Base-by-base conservation (phyloP, 305 asterid species). In the Rubia occidens region DNA sequence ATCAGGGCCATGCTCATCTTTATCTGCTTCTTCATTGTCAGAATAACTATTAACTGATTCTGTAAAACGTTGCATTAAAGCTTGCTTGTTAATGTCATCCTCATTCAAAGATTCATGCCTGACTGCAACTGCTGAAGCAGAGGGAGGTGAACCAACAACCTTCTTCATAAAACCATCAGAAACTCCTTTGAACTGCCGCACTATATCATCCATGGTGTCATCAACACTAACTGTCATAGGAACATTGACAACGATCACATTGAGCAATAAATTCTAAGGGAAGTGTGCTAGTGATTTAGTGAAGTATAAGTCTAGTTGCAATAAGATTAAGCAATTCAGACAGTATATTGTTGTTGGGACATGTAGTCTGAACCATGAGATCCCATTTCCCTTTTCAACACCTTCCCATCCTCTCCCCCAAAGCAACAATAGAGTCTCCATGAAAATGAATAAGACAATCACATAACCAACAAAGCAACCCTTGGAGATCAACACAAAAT, bases 201-300 rank as follows among this genome's bases (percentile, higher is more conserved):
- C 88, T 69, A 89, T 87, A 79, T 94, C 99, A 85, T 94, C 99
- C 89, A 94, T 73, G 71, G 99, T 97, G 84, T 94, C 99, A 78
- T 94, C 99, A 79, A 94, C 96, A 24, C 88, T 94, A 70, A 90
- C 99, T 94, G 88, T 69, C n/a, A 68, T 42, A 9, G n/a, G 40
- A 26, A 75, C 75, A 21, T 59, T 53, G 53, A 42, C 71, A 78
- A 71, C 58, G 60, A 64, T 59, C 62, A 37, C 61, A 56, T 53
- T 39, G 45, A 60, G 67, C 70, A 60, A 21, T 55, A 67, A 35
- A 47, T 56, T 20, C 70, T 21, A 69, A 51, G 26, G 42, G 24
- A n/a, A 43, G 21, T 61, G 35, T 13, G 65, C 42, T 10, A 51
- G 35, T 40, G n/a, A 64, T 3, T 26, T 20, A 4, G 6, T 35